Percentiles rank a stretch among this genome's conserved stretches.
Evolutionary conservation across 352 stramenopile species (phyloP).

Genomic region (Pythium graminicola): DNA sequence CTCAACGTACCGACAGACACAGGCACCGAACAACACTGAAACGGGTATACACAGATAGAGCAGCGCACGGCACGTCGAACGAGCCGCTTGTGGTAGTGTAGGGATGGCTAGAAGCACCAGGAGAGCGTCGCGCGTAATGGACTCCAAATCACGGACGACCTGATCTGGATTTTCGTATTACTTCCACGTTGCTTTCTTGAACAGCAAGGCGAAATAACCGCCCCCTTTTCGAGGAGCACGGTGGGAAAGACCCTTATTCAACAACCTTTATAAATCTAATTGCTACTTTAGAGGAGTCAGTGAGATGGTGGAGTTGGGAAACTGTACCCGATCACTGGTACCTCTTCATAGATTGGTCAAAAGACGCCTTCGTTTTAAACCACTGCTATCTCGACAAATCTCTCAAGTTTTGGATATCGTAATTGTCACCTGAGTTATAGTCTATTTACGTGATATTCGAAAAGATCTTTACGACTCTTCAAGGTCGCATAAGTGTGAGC

Average conservation of each 20-base stretch:
- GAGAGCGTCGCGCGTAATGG: not conserved
- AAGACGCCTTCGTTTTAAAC: not conserved
- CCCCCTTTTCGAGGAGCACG: conserved; percentile 15
- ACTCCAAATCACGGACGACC: not conserved
- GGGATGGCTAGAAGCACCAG: not conserved
- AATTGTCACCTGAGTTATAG: no score
- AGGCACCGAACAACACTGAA: not conserved
- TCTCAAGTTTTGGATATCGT: conserved; percentile 11
- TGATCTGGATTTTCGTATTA: not conserved
- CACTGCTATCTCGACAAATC: conserved; percentile 7
- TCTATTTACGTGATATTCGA: conserved; percentile 2
- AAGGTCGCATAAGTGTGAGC: not conserved
- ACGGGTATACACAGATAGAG: conserved; percentile 1
- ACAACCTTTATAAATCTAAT: not conserved
- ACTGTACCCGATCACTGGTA: conserved; percentile 15
- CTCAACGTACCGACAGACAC: not conserved
- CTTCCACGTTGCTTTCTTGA: conserved; percentile 13
- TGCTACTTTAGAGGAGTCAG: conserved; percentile 1
- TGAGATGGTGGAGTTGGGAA: conserved; percentile 11
- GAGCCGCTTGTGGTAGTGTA: not conserved
- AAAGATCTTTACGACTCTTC: conserved; percentile 7
- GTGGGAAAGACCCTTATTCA: conserved; percentile 1
- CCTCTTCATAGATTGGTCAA: conserved; percentile 1
- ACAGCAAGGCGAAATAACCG: conserved; percentile 7
- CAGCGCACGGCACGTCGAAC: not conserved